Conservation (phyloP, 1,284 basidiomycete genomes). For the Butyriboletus appendiculatus region DNA sequence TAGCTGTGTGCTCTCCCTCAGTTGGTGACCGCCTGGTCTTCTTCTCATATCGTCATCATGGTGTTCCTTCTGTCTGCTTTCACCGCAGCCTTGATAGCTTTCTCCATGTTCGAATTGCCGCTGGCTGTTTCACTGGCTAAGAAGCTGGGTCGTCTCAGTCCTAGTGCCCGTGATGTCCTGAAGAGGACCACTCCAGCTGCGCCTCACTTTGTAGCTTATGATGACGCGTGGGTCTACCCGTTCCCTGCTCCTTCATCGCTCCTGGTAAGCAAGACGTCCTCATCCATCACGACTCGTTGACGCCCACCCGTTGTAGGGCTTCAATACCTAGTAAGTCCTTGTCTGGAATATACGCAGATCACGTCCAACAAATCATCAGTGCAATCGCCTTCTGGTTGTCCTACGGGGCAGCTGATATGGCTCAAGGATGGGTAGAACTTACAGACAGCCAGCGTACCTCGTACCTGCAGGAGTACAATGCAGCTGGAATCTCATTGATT, state of each 20-base stretch:
- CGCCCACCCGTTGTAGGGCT: not conserved
- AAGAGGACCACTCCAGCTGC: slow-evolving; percentile 7
- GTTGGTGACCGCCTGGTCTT: no score
- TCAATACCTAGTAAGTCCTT: slow-evolving; percentile 1
- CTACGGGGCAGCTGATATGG: slow-evolving; percentile 47
- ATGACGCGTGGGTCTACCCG: not conserved
- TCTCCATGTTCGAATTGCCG: not conserved
- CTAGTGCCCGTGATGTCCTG: slow-evolving; percentile 5
- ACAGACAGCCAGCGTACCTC: slow-evolving; percentile 34
- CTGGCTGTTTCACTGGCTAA: not conserved
- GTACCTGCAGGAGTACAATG: slow-evolving; percentile 36
- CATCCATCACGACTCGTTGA: not conserved
- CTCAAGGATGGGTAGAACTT: slow-evolving; percentile 42
- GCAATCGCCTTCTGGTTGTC: slow-evolving; percentile 39
- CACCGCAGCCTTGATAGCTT: not conserved
- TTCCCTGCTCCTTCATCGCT: slow-evolving; percentile 1
- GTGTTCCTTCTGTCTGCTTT: not conserved
- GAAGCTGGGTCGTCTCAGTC: slow-evolving; percentile 1
- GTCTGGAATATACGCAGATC: no score
- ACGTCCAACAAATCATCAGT: no score
- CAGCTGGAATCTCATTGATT: slow-evolving; percentile 49
- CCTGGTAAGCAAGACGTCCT: not conserved
- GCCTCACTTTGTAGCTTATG: slow-evolving; percentile 4
- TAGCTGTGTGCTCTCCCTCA: no score
- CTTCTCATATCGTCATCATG: not conserved